Evolutionary conservation across 768 basidiomycete genomes (phyloP), one percentile per base, ranked within the genome.

Genomic region (Termitomyces sp.): DNA sequence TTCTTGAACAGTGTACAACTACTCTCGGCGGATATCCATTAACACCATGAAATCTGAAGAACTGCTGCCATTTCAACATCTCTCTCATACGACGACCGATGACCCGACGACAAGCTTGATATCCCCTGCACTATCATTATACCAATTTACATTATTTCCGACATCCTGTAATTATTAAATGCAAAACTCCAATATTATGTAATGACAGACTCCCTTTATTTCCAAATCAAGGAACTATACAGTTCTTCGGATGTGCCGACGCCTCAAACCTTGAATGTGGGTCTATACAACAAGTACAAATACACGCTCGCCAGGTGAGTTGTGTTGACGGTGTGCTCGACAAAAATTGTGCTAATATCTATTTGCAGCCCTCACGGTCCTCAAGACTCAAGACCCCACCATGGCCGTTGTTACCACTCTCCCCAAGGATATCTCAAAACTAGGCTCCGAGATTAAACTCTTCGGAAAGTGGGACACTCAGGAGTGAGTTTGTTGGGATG

Each of bases 391-490:
- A 74, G 67, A 71, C 53, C 45, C 35, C 61, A 80, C 78, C 76
- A 89, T 88, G 86, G 82, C 85, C 62, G 63, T 77, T 58, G 79
- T 75, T 59, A 83, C 84, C 65, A 86, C 90, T 42, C 89, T 94
- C 60, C 91, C 91, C 51, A 90, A 77, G 76, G 90, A 92, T 56
- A 80, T 94, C 69, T 87, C 90, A 60, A 90, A 76, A 73, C 78
- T 92, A 65, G 90, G 87, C 62, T 82, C 82, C 73, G 91, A 92
- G 66, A 85, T 98, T 70, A 97, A 96, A 78, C 87, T 99, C 61
- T 99, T 99, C 72, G 95, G 94, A 70, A 95, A 95, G 81, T 99
- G 97, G 97, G 95, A 98, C 56, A 90, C 94, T 62, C 88, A 93
- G 71, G 95, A 94, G 95, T 97, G 82, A 76, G 93, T 58, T 48